Evolutionary conservation across 1,284 basidiomycete species (phyloP), one percentile per base, ranked within the genome.

Genomic region (Cutaneotrichosporon sp.): DNA sequence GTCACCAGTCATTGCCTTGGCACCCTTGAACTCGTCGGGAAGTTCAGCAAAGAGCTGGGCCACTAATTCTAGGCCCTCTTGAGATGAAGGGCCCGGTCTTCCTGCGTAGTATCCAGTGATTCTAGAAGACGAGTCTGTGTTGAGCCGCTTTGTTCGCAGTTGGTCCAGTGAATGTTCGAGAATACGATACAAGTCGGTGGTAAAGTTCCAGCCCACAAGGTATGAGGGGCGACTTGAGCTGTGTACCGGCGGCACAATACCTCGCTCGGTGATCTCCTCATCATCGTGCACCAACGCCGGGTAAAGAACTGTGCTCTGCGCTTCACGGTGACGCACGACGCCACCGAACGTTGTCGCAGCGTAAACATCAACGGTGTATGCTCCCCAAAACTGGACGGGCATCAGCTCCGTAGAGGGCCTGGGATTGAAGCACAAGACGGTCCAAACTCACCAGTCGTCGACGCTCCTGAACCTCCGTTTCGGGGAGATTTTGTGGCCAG

Each of bases 191-290:
- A 75, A 55, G 51, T 71, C 67, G 42, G 52, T 63, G 2, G 67
- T 65, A 55, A 72, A 75, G 55, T 70, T 73, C 70, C 70, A 73
- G 6, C 72, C 72, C 4, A 56, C 52, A 12, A 70, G 35, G 41
- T 59, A 73, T 3, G 70, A 70, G 0, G 64, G 55, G 5, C 51
- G 49, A 2, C 39, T 38, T n/a, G 55, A 14, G 34, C 27, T 34
- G 3, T 49, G 49, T 11, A 35, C 31, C 9, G 34, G 33, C 14
- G 27, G 32, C 10, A 54, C 52, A 17, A 65, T 61, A 3, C 63
- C 67, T 1, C 52, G 39, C 48, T 56, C 49, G 1, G 66, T 67
- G 42, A 73, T 70, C 19, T 64, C 59, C 42, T 70, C 68, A 25
- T 63, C 52, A 38, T 65, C 65, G 27, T 56, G 43, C 6, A 73